Evolutionary conservation across 1,284 basidiomycete genomes (phyloP), one percentile per base, ranked within the genome.

Genomic region (Malassezia globosa): DNA sequence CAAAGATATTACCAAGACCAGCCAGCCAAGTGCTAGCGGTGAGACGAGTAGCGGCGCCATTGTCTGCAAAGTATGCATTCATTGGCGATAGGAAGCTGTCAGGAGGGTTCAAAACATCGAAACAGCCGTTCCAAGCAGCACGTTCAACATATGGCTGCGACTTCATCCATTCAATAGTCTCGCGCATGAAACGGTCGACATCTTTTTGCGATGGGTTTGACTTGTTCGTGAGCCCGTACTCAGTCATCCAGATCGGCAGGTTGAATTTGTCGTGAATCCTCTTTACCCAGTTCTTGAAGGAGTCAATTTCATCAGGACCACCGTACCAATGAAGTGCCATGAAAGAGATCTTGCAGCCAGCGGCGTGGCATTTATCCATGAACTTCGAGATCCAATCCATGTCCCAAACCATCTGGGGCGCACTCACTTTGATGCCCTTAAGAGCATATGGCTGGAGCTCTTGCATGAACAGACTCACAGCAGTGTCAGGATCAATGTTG

Each of bases 281-380:
- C 27, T 46, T 26, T 35, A 68, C 48, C 59, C 58, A 69, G 7
- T 45, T 44, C 29, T 56, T 62, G 23, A 69, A 55, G 31, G 57
- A 54, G 51, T 55, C 59, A 16, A 64, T 48, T 41, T 69, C 63
- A 10, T 48, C 38, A 45, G 51, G 57, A 14, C 54, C 51, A 7
- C 66, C 66, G 51, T 70, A 70, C 63, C 65, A 70, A 56, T 70
- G 68, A n/a, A 67, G 31, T 2, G 68, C 61, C 16, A 64, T 55
- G 41, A 69, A 66, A 42, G 57, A 55, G 23, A 61, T 55, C 14
- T 62, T 50, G 51, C 59, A 63, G 3, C 63, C 64, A 16, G 54
- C 27, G 18, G 51, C 46, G 16, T 60, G 43, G 48, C 67, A 61
- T 18, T 56, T 46, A 25, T 25, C 35, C 56, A 66, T 59, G 40